Base-by-base conservation (phyloP, 495 filamentous ascomycete species). In the Xylaria bambusicola region DNA sequence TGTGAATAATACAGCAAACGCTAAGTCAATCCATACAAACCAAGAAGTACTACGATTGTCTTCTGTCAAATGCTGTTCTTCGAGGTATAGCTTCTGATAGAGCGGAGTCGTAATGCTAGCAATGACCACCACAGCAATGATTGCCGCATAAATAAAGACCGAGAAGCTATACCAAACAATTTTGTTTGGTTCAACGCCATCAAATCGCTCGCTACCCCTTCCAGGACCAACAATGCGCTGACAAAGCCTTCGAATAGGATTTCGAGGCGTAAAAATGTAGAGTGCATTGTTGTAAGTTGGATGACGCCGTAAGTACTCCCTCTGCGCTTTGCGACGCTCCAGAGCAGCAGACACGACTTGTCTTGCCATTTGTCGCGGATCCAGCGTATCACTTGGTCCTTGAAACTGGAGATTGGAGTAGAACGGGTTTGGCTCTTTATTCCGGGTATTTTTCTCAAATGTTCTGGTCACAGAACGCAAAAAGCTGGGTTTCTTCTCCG, bases 121-220 rank as follows among this genome's bases (percentile, higher is more conserved):
- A 45, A 99, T 83, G 31, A 98, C 67, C 17, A 99, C 94, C 94
- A 99, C 98, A 44, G 91, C 90, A 47, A 98, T 89, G 57, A 99
- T 97, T 27, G 91, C 88, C 7, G 87, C 86, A 66, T 99, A 99
- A 61, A 98, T 90, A 56, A 99, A 86, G 8, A 88, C 89, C 1
- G 95, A 97, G 70, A 99, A 97, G 5, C 83, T 75, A 68, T 95
- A 97, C 91, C 95, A 98, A 12, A 95, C 77, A 2, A 87, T 84
- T 58, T 88, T 92, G 63, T 93, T 91, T 2, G 94, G 94, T 55
- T 88, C 84, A 0, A 92, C 84, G 18, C 94, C 94, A 68, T 96
- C 89, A 55, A 93, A 86, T 33, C 94, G 86, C 71, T 93, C 88
- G 51, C 79, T 79, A 27, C 93, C 94, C 27, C 94, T 89, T 27